Evolutionary conservation across 2,329 filamentous ascomycete species (phyloP).

Genomic region (Trichoderma sp.): DNA sequence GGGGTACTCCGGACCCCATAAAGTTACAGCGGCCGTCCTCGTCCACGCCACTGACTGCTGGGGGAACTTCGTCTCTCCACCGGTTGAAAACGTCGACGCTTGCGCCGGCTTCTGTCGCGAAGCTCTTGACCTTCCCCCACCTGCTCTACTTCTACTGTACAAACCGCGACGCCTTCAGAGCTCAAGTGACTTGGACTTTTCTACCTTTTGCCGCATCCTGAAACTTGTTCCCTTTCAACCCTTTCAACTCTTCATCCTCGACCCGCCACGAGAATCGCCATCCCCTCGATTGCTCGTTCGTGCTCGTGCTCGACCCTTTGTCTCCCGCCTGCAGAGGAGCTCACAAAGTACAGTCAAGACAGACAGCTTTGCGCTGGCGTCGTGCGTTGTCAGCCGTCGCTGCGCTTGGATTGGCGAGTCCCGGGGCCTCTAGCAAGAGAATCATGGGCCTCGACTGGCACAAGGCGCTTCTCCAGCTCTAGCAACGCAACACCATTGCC

Average conservation of each 20-base stretch:
- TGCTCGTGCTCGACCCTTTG: neutral
- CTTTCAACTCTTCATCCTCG: neutral
- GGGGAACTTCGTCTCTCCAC: neutral
- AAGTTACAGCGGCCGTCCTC: neutral
- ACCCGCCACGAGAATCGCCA: neutral
- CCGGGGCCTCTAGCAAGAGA: conserved; percentile 20
- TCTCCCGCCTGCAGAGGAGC: neutral
- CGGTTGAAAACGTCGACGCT: conserved; percentile 20
- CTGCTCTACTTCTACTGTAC: neutral
- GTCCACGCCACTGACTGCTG: conserved; percentile 14
- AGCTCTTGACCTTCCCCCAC: conserved; percentile 16
- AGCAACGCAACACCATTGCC: conserved; percentile 23
- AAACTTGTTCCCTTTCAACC: neutral
- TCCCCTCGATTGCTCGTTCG: neutral
- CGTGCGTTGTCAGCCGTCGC: conserved; percentile 17
- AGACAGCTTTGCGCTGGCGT: conserved; percentile 18
- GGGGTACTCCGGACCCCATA: conserved; percentile 21
- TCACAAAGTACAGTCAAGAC: neutral
- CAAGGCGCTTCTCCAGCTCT: conserved; percentile 23
- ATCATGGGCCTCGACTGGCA: conserved; percentile 38
- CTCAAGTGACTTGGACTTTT: conserved; percentile 9
- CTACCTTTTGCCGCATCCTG: neutral
- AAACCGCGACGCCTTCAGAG: conserved; percentile 7
- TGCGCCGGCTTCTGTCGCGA: conserved; percentile 14
- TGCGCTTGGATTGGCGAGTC: conserved; percentile 19